Base-by-base conservation (phyloP, 2,329 filamentous ascomycete genomes). In the Fusarium haematococcum region DNA sequence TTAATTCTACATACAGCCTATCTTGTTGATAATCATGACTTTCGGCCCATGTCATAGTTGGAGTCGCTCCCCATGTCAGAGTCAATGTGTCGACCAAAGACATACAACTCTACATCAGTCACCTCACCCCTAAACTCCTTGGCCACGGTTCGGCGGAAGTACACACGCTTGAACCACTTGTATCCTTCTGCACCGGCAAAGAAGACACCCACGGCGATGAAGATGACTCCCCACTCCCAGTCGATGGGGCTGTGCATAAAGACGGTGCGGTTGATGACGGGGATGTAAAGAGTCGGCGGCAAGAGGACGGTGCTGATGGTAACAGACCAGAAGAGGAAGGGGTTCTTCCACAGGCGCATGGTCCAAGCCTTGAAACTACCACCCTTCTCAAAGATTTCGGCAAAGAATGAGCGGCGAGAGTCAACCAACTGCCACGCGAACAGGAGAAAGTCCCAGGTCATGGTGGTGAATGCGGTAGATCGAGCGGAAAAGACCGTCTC, bases 171-270 rank as follows among this genome's bases (percentile, higher is more conserved):
- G 10, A 77, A 83, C 86, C 87, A 93, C 81, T 94, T 94, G 89
- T 91, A 94, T 0, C 82, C 67, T 81, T 94, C 92, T 0, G 90
- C 86, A 1, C 91, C 91, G 0, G 84, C 76, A 78, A 94, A 89
- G 83, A 94, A 94, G 5, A 93, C 76, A 0, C 88, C 78, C 0
- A 88, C 85, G 25, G 88, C 87, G 39, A 92, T 83, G 68, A 94
- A 89, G 1, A 93, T 90, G 52, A 94, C 87, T 0, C 85, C 90
- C 92, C 91, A 94, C 79, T 94, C 92, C 91, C 91, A 92, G 8
- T 83, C 86, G 65, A 94, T 93, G 0, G 88, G 88, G 2, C 83
- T 86, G 74, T 94, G 92, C 78, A 91, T 88, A 81, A 93, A 93
- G 0, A 94, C 91, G 2, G 85, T 83, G 9, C 86, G 86, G 79